Evolutionary conservation across 2,329 filamentous ascomycete genomes (phyloP).

Genomic region (Paraphoma chrysanthemicola): DNA sequence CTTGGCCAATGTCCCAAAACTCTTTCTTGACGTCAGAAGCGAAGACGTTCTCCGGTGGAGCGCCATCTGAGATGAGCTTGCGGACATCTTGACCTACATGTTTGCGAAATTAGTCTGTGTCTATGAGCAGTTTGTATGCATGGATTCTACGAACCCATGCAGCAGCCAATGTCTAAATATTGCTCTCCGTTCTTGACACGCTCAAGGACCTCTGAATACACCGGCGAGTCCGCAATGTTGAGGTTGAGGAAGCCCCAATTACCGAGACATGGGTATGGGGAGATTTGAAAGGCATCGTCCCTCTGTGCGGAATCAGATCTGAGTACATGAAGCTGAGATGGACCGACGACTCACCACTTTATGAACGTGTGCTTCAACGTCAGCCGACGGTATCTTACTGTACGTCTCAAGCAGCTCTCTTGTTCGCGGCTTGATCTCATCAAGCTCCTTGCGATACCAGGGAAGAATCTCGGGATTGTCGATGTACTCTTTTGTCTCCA

Average conservation of each 20-base stretch:
- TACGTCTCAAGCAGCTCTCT: constrained; percentile 49
- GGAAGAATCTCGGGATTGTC: constrained; percentile 30
- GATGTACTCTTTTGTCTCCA: constrained; percentile 25
- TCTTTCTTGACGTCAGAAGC: constrained; percentile 49
- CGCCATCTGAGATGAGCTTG: constrained; percentile 53
- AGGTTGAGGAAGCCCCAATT: constrained; percentile 47
- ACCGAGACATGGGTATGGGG: constrained; percentile 47
- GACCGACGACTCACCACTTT: constrained; percentile 32
- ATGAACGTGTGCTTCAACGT: constrained; percentile 47
- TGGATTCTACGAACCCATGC: constrained; percentile 42
- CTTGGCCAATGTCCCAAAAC: constrained; percentile 63
- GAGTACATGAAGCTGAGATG: background rate
- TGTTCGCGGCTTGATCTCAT: constrained; percentile 36
- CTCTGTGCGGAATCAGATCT: background rate
- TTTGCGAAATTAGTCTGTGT: background rate
- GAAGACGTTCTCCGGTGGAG: constrained; percentile 47
- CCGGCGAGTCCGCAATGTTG: constrained; percentile 28
- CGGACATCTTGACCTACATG: constrained; percentile 49
- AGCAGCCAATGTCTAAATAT: constrained; percentile 53
- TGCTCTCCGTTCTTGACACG: constrained; percentile 44
- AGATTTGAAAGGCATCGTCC: constrained; percentile 18
- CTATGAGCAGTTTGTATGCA: background rate
- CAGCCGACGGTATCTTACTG: constrained; percentile 43
- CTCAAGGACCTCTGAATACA: constrained; percentile 42
- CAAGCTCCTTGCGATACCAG: constrained; percentile 41